Percentiles rank a stretch among this genome's conserved stretches.
These are phyloP conservation scores for Spiraea crenata DNA, from an alignment of 331 rosid genomes.

Conservation along the genomic window DNA sequence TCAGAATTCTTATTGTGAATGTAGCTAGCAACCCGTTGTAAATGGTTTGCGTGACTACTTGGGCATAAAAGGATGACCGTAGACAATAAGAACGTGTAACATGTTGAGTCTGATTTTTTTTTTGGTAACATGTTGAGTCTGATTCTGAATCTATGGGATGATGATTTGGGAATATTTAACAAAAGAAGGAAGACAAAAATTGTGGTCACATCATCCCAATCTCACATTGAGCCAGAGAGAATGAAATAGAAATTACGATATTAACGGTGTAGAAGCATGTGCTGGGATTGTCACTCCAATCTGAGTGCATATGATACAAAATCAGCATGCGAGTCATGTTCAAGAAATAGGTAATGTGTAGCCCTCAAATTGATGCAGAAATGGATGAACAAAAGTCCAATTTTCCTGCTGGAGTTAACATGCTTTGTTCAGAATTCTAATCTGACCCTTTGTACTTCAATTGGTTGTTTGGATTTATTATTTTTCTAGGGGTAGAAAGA, in stretches of 20 bases:
- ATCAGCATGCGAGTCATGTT: not conserved
- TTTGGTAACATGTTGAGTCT: no score
- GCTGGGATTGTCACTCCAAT: not conserved
- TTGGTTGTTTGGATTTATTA: not conserved
- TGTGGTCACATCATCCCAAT: not conserved
- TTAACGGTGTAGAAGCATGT: slow-evolving; percentile 10
- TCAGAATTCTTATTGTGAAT: no score
- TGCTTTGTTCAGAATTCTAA: not conserved
- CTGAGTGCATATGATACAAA: no score
- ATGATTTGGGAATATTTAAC: not conserved
- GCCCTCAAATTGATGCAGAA: not conserved
- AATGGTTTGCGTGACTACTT: no score
- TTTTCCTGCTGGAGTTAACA: not conserved
- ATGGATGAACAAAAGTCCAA: not conserved
- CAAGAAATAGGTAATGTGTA: not conserved
- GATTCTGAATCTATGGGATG: not conserved
- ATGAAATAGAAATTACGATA: not conserved
- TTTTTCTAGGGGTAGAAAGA: not conserved
- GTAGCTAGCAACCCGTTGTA: no score
- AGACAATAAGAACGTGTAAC: not conserved
- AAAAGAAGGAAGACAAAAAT: not conserved
- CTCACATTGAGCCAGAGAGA: not conserved
- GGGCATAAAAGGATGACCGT: no score
- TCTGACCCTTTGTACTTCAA: not conserved
- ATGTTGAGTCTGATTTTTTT: no score